Percentiles rank a stretch among this genome's conserved stretches.
phyloP scores from a whole-genome alignment of 2,329 filamentous ascomycete species.

The Knoxdaviesia proteae region DNA sequence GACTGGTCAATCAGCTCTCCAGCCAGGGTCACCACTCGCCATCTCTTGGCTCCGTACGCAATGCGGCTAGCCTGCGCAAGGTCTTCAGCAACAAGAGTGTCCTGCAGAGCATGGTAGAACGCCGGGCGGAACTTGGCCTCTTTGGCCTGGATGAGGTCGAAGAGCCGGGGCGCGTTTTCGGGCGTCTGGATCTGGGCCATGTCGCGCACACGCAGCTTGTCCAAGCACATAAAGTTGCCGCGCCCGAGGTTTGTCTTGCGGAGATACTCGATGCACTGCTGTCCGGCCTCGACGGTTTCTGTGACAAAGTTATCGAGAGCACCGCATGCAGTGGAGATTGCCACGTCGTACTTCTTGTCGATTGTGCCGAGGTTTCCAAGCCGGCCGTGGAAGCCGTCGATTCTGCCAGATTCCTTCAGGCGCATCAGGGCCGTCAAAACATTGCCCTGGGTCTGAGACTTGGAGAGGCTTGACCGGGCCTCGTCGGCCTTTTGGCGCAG shows the following conservation, averaged over 20 bases:
- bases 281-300: slow-evolving; percentile 83
- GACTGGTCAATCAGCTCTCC: slow-evolving; percentile 95
- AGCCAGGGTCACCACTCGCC: slow-evolving; percentile 89
- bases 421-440: slow-evolving; percentile 84
- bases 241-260: slow-evolving; percentile 93
- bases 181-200: slow-evolving; percentile 68
- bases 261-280: slow-evolving; percentile 94
- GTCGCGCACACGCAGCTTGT: slow-evolving; percentile 64
- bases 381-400: slow-evolving; percentile 90
- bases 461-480: slow-evolving; percentile 72
- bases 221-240: slow-evolving; percentile 90
- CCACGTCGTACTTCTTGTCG: slow-evolving; percentile 82
- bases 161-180: slow-evolving; percentile 77
- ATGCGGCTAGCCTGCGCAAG: slow-evolving; percentile 94
- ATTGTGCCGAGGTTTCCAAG: slow-evolving; percentile 89
- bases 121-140: slow-evolving; percentile 71
- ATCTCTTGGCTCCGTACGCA: slow-evolving; percentile 79
- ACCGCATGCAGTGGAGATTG: slow-evolving; percentile 92
- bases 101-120: slow-evolving; percentile 88
- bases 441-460: slow-evolving; percentile 79
- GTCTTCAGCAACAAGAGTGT: slow-evolving; percentile 83
- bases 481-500: slow-evolving; percentile 91
- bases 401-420: slow-evolving; percentile 84
- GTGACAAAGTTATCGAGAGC: slow-evolving; percentile 91
- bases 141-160: slow-evolving; percentile 80